Base-by-base conservation (phyloP, 1,284 basidiomycete genomes). In the Boletellus deceptivus region DNA sequence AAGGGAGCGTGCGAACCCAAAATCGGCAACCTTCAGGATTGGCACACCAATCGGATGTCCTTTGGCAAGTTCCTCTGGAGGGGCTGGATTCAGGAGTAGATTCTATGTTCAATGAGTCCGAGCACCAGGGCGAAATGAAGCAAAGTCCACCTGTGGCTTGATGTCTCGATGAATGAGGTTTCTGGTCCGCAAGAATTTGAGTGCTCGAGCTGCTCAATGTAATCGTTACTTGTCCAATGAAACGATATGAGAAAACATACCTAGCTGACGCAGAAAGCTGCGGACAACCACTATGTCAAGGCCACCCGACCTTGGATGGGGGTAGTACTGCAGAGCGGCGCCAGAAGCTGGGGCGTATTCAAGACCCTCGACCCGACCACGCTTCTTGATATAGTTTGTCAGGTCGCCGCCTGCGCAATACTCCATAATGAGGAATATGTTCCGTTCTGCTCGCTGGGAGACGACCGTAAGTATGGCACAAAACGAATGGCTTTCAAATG, bases 341-440 rank as follows among this genome's bases (percentile, higher is more conserved):
- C 84, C 83, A 5, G 82, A 79, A 40, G 74, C 70, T 6, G 92
- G 84, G 2, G 82, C 64, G 57, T 92, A 95, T 63, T 93, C 89
- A 16, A 97, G 77, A 3, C 87, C 84, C 47, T 93, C 86, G 41
- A 96, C 85, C 24, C 86, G 82, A 17, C 93, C 93, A 13, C 92
- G 85, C 66, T 92, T 92, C 80, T 93, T 93, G 76, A 99, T 96
- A 68, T 98, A 98, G 60, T 93, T 84, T 0, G 93, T 93, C 40
- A 99, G 83, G 70, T 99, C 97, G 13, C 94, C 94, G 4, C 93
- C 94, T 1, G 93, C 85, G 70, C 96, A 98, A 70, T 86, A 98
- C 63, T 96, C 94, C 89, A 99, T 99, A 65, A 99, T 89, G 50
- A 99, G 84, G 74, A 98, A 98, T 67, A 99, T 98, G 69, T 96